These are phyloP conservation scores for Daldinia concentrica DNA, from an alignment of 495 filamentous ascomycete genomes.

Conservation along the genomic window DNA sequence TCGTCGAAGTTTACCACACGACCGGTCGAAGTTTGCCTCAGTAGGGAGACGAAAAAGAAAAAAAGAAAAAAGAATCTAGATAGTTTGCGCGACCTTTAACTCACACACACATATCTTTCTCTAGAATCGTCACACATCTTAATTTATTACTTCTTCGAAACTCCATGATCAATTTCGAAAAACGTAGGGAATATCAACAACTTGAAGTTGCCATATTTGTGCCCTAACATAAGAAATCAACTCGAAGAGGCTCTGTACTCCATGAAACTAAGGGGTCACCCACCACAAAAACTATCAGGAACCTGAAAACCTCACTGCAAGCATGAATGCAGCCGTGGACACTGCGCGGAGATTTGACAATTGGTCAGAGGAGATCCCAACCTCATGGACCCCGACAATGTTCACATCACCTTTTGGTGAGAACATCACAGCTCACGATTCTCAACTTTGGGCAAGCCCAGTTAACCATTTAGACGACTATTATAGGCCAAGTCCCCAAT, in stretches of 20 bases:
- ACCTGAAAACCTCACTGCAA: not conserved
- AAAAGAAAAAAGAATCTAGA: not conserved
- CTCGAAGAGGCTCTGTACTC: not conserved
- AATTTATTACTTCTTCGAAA: too few relatives aligned
- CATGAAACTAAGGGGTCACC: not conserved
- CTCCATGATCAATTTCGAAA: too few relatives aligned
- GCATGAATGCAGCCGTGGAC: slow-evolving; percentile 18
- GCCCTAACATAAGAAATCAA: not conserved
- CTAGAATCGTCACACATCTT: too few relatives aligned
- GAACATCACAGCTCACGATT: slow-evolving; percentile 9
- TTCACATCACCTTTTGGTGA: slow-evolving; percentile 30
- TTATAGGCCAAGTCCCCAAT: slow-evolving; percentile 3
- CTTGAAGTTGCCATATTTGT: too few relatives aligned
- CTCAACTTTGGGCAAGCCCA: slow-evolving; percentile 19
- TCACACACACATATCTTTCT: too few relatives aligned
- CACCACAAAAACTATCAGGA: not conserved
- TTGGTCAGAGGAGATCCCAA: slow-evolving; percentile 19
- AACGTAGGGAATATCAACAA: too few relatives aligned
- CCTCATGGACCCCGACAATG: slow-evolving; percentile 20
- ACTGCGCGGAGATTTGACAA: slow-evolving; percentile 12
- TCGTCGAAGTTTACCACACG: slow-evolving; percentile 5
- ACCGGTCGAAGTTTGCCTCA: slow-evolving; percentile 11
- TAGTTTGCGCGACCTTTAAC: not conserved
- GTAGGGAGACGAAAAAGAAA: too few relatives aligned
- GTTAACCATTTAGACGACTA: slow-evolving; percentile 18